phyloP scores from a whole-genome alignment of 768 basidiomycete species.

The Lactarius sanguifluus region DNA sequence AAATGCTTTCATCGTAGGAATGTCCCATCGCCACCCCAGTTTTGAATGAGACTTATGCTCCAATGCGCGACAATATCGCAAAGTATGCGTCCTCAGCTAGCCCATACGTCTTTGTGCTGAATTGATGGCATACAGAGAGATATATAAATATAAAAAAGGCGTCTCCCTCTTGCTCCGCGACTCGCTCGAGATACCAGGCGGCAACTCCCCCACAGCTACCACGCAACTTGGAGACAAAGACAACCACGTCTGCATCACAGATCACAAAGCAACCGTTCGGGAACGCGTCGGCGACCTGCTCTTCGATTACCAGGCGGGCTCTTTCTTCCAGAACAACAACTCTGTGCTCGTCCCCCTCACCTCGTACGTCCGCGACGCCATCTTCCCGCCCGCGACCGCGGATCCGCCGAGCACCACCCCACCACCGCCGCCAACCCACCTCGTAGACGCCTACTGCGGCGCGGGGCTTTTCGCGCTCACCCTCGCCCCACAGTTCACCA shows the following conservation, averaged over 20 bases:
- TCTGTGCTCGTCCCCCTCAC: slow-evolving; percentile 82
- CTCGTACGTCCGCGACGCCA: slow-evolving; percentile 75
- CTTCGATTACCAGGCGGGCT: slow-evolving; percentile 84
- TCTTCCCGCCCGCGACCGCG: slow-evolving; percentile 44
- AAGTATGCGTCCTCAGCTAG: slow-evolving; percentile 45
- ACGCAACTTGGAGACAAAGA: slow-evolving; percentile 37
- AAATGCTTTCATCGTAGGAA: slow-evolving; percentile 50
- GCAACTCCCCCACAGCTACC: slow-evolving; percentile 30
- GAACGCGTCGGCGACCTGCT: slow-evolving; percentile 78
- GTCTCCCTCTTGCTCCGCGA: slow-evolving; percentile 91
- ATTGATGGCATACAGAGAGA: slow-evolving; percentile 52
- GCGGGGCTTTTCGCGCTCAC: slow-evolving; percentile 85
- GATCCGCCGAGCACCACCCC: not conserved
- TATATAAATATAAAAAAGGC: slow-evolving; percentile 78
- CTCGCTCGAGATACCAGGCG: slow-evolving; percentile 50
- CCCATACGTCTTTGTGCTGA: not conserved
- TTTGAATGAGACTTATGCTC: slow-evolving; percentile 64
- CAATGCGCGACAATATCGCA: slow-evolving; percentile 64
- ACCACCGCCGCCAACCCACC: slow-evolving; percentile 64
- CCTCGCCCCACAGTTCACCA: slow-evolving; percentile 69
- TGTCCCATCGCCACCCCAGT: slow-evolving; percentile 87
- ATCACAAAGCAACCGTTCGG: slow-evolving; percentile 77
- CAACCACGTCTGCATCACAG: slow-evolving; percentile 77
- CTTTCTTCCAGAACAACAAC: slow-evolving; percentile 99
- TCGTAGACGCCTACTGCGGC: slow-evolving; percentile 95